A percentile compares a stretch with the other conserved stretches of the same genome.
These are phyloP conservation scores for Dacryopinax primogenitus DNA, from an alignment of 768 basidiomycete species.

Conservation along the genomic window DNA sequence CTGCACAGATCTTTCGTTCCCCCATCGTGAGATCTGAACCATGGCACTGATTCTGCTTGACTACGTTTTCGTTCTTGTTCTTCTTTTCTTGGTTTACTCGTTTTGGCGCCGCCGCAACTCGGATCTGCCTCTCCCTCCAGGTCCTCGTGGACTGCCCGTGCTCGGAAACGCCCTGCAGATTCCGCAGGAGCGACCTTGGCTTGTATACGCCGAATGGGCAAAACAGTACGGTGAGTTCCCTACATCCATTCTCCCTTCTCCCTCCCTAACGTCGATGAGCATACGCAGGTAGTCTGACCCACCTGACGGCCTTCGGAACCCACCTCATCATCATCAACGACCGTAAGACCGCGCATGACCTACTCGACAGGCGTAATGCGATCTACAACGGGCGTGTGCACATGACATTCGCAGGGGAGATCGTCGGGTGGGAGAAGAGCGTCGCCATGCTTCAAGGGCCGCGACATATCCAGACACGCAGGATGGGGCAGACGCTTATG, in stretches of 20 bases:
- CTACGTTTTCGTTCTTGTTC: neutral
- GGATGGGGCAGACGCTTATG: neutral
- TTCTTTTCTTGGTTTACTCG: neutral
- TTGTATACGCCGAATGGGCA: conserved; percentile 11
- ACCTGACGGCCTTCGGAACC: conserved; percentile 19
- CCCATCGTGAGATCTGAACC: no score
- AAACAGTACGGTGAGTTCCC: conserved; percentile 1
- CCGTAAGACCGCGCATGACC: conserved; percentile 28
- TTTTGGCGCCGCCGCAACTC: neutral
- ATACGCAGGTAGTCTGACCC: neutral
- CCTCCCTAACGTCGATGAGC: no score
- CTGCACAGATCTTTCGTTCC: no score
- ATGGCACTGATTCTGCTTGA: neutral
- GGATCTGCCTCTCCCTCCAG: neutral
- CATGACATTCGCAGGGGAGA: conserved; percentile 5
- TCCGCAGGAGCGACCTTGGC: conserved; percentile 11
- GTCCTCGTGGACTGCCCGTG: conserved; percentile 11
- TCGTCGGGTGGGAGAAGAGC: conserved; percentile 7
- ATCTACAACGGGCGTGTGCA: conserved; percentile 28
- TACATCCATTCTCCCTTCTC: no score
- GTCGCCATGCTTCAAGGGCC: neutral
- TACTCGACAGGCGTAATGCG: conserved; percentile 33
- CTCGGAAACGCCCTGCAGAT: conserved; percentile 13
- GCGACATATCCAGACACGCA: neutral
- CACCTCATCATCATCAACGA: conserved; percentile 31